Base-by-base conservation (phyloP, 106 monocot species). In the Dendrobium chrysotoxum region DNA sequence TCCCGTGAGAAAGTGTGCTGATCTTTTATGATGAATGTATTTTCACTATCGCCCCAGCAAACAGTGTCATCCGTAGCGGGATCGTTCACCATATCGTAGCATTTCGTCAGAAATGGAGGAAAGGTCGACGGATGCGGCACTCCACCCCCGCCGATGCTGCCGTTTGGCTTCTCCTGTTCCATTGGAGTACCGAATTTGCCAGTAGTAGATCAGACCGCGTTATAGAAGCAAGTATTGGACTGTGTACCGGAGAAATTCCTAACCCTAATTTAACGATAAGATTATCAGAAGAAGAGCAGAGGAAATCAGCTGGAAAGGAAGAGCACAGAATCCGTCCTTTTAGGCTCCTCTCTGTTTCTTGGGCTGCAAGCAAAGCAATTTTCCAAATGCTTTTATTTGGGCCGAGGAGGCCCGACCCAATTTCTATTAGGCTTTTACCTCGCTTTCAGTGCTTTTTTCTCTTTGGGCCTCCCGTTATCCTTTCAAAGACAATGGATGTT, bases 51-150 rank as follows among this genome's bases (percentile, higher is more conserved):
- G 46, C 76, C 76, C 76, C 76, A 76, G 76, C 76, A 76, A 76
- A 76, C 76, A 46, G 76, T 76, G 15, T 76, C 76, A 40, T 76
- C 26, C 26, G 76, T 76, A 2, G 76, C 76, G 76, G 76, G 46
- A 50, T 76, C 76, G 28, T 50, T 40, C 76, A 76, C 76, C 76
- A 76, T 76, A 40, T 76, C 76, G 47, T 76, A 76, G 76, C 76
- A 76, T 76, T 76, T 76, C 40, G 23, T 45, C 76, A 76, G 40
- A 47, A 76, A 76, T 1, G 76, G 76, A n/a, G 76, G 76, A 25
- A 76, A 76, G 4, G 28, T 25, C 28, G 76, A n/a, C 28, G 76
- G 46, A 47, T 47, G 46, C 17, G 76, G 76, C 74, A 41, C 39
- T 74, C 74, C 39, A 8, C 74, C 74, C n/a, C 74, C n/a, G 74